phyloP scores from a whole-genome alignment of 176 grass and related monocot species.

The Chrysopogon serrulatus region DNA sequence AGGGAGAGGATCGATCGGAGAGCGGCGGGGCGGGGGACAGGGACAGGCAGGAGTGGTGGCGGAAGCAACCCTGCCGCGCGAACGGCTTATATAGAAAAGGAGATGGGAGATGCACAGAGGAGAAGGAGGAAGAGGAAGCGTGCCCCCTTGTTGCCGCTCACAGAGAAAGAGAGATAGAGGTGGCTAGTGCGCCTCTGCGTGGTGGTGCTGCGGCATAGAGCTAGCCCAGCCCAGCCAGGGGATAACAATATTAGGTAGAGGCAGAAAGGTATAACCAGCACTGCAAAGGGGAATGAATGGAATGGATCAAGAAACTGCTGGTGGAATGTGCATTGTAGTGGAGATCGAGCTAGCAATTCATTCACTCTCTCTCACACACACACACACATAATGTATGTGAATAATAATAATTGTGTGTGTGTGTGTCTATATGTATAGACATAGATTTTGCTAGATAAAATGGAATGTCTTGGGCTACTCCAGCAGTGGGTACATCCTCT shows the following conservation, averaged over 20 bases:
- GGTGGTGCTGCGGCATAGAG: conserved; percentile 4
- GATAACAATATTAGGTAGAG: conserved; percentile 31
- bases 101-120: no score
- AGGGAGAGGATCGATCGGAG: no score
- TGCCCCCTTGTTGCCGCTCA: neutral
- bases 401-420: no score
- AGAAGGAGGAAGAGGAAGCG: neutral
- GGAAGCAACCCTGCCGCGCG: neutral
- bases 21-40: neutral
- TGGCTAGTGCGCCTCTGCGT: neutral
- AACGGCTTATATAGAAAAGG: conserved; percentile 15
- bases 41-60: conserved; percentile 31
- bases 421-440: no score
- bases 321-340: conserved; percentile 1
- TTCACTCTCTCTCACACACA: neutral
- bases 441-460: no score
- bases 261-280: neutral
- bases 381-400: no score
- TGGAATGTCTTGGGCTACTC: no score
- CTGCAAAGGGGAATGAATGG: neutral
- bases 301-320: neutral
- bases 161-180: neutral
- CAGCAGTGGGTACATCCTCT: no score
- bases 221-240: neutral
- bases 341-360: conserved; percentile 27